Evolutionary conservation across 2,329 filamentous ascomycete species (phyloP), one percentile per base, ranked within the genome.

Genomic region (Curvularia verruculosa): DNA sequence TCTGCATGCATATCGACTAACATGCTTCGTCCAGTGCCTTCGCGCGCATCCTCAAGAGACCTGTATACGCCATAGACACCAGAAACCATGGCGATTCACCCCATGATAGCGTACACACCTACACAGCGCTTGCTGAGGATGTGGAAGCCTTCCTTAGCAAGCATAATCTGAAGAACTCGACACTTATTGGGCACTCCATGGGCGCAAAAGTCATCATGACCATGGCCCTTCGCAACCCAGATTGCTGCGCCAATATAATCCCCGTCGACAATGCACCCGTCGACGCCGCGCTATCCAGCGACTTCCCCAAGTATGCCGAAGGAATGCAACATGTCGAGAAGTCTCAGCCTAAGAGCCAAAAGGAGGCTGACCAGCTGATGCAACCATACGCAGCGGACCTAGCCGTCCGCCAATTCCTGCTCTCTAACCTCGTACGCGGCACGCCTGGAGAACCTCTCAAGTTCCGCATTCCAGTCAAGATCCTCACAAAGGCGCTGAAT

Each of bases 131-230:
- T 85, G 91, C 94, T 4, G 85, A 88, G 63, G 94, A 98, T 68
- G 87, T 97, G 10, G 86, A 88, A 52, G 81, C 84, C 43, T 98
- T 98, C 75, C 88, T 98, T 54, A 68, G 82, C 5, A 79, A 89
- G 52, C 89, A 96, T 74, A 80, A 82, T 3, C 79, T 97, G n/a
- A 79, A 83, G 43, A 80, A 89, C 26, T 82, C 88, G 1, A 92
- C 90, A 0, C 79, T 98, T 26, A 95, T 98, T 69, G 94, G 94
- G 0, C 95, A 98, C 78, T 96, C 92, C 1, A 98, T 98, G 94
- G 94, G 95, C 61, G 94, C 94, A 45, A 98, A 98, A 81, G 88
- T 89, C 1, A 92, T 91, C 67, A 97, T 98, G 94, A 83, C 89
- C 0, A 81, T 97, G 56, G 92, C 92, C 3, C 84, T 98, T 34